Evolutionary conservation across 2,329 filamentous ascomycete genomes (phyloP).

Genomic region (Akanthomyces uredinophilus): DNA sequence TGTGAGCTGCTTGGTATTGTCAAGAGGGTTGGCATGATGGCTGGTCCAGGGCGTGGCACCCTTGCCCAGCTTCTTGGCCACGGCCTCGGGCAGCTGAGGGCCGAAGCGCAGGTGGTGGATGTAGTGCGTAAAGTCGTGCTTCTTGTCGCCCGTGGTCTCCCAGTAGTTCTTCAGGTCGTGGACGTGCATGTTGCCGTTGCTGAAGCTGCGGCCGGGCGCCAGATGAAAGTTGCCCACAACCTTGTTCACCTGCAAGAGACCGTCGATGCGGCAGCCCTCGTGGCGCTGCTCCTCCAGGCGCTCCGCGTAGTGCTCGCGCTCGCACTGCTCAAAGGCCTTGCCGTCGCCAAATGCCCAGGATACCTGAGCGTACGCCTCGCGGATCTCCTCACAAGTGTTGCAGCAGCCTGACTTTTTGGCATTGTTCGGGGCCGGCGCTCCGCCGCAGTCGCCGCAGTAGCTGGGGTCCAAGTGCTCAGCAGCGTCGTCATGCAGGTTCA

Average conservation of each 20-base stretch:
- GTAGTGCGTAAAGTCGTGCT: conserved; percentile 83
- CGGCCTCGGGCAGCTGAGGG: conserved; percentile 74
- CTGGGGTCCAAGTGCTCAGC: conserved; percentile 78
- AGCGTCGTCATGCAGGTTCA: conserved; percentile 61
- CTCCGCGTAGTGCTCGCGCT: conserved; percentile 88
- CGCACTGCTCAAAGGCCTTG: conserved; percentile 90
- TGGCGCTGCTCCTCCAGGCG: conserved; percentile 79
- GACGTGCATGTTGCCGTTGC: conserved; percentile 92
- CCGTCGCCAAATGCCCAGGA: conserved; percentile 94
- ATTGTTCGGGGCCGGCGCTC: conserved; percentile 66
- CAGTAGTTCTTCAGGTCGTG: conserved; percentile 97
- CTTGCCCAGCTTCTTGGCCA: conserved; percentile 55
- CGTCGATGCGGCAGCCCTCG: conserved; percentile 93
- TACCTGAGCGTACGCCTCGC: conserved; percentile 83
- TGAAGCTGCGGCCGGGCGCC: conserved; percentile 92
- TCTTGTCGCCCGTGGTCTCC: conserved; percentile 60
- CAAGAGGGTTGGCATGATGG: conserved; percentile 88
- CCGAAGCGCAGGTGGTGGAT: conserved; percentile 91
- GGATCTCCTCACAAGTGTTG: conserved; percentile 93
- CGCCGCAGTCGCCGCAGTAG: conserved; percentile 94
- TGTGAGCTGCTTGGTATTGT: conserved; percentile 71
- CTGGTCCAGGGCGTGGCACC: conserved; percentile 65
- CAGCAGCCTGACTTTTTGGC: conserved; percentile 84
- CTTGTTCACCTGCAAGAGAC: conserved; percentile 91
- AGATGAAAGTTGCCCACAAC: conserved; percentile 98